Percentiles rank a stretch among this genome's conserved stretches.
These are phyloP conservation scores for Alnus glutinosa DNA, from an alignment of 306 rosid species.

Conservation along the genomic window DNA sequence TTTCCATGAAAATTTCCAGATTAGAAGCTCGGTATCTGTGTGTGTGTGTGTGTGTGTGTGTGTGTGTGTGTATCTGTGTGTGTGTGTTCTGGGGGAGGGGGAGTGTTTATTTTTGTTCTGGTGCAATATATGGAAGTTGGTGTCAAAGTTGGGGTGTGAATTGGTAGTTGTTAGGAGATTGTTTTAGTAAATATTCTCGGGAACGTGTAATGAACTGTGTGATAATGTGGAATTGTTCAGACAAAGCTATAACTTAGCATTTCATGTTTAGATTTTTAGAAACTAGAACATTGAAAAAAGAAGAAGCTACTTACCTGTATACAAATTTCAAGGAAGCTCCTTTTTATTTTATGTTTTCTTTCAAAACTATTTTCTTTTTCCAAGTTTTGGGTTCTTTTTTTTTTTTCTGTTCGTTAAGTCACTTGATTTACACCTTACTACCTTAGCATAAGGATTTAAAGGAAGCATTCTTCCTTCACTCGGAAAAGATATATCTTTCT, in stretches of 20 bases:
- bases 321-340: not conserved
- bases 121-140: not conserved
- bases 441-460: slow-evolving; percentile 5
- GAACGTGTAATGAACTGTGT: not conserved
- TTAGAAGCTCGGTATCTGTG: slow-evolving; percentile 27
- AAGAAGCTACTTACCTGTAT: too few species aligned
- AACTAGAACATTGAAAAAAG: not conserved
- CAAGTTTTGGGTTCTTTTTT: not conserved
- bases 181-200: not conserved
- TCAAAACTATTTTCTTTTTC: not conserved
- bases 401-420: not conserved
- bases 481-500: not conserved
- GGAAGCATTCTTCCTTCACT: not conserved
- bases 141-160: not conserved
- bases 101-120: not conserved
- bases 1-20: slow-evolving; percentile 15
- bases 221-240: not conserved
- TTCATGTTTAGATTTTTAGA: not conserved
- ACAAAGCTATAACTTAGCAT: not conserved
- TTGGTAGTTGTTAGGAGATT: not conserved
- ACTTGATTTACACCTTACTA: not conserved
- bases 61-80: not conserved
- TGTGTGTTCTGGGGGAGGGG: not conserved
- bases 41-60: not conserved
- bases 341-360: not conserved